These are phyloP conservation scores for Heliamphora pulchella DNA, from an alignment of 179 eudicot species.

Conservation along the genomic window DNA sequence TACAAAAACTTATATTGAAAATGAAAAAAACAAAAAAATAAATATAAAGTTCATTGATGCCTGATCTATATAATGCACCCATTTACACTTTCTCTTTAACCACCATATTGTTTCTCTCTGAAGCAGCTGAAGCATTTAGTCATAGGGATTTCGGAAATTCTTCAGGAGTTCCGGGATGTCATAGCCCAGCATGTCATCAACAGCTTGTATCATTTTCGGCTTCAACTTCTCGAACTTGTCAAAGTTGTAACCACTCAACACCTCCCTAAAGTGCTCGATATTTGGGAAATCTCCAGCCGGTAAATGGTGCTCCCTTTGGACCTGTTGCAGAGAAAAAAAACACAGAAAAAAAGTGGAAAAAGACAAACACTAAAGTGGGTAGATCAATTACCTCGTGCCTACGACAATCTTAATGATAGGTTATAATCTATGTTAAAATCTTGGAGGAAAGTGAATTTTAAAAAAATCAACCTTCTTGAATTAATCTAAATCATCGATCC, in stretches of 20 bases:
- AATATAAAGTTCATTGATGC: constrained; percentile 1
- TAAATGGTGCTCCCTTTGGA: constrained; percentile 75
- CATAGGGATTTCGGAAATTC: constrained; percentile 85
- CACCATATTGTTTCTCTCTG: background rate
- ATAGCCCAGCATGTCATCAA: constrained; percentile 90
- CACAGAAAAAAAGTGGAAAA: background rate
- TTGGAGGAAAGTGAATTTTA: too few species aligned
- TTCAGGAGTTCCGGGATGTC: constrained; percentile 85
- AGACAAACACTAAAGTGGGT: background rate
- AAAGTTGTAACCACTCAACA: constrained; percentile 53
- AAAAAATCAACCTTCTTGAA: too few species aligned
- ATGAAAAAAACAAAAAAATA: background rate
- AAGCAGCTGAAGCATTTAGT: constrained; percentile 22
- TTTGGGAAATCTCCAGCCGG: constrained; percentile 89
- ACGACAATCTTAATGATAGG: too few species aligned
- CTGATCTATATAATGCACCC: background rate
- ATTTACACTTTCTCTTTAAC: background rate
- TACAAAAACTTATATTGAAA: background rate
- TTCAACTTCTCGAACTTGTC: constrained; percentile 88
- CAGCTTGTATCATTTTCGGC: constrained; percentile 81
- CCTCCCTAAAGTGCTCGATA: constrained; percentile 72
- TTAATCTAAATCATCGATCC: too few species aligned
- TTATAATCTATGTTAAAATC: too few species aligned
- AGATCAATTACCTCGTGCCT: too few species aligned
- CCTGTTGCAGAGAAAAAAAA: constrained; percentile 33